Evolutionary conservation across 805 yeast genomes (phyloP).

Genomic region (Ogataea dorogensis): DNA sequence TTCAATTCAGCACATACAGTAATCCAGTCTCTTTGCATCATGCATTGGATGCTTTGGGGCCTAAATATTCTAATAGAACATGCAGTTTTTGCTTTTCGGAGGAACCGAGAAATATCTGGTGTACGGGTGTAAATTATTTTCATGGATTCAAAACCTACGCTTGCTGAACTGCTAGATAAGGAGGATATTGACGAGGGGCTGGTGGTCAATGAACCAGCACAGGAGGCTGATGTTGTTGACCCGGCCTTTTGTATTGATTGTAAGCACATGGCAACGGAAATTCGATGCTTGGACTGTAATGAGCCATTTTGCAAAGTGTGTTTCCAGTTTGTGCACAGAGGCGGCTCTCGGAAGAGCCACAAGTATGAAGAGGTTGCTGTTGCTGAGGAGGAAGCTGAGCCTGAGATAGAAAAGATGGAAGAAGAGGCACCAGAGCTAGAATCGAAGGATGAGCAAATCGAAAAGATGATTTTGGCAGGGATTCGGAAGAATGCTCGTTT

Average conservation of each 20-base stretch:
- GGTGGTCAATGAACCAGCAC: constrained; percentile 17
- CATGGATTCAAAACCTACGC: constrained; percentile 20
- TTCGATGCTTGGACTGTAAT: constrained; percentile 59
- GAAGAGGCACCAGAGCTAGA: constrained; percentile 21
- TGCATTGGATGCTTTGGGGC: too few species aligned
- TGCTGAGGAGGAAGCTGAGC: constrained; percentile 19
- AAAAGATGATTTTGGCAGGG: constrained; percentile 31
- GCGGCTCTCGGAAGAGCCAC: constrained; percentile 59
- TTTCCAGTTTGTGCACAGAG: constrained; percentile 63
- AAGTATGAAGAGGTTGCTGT: constrained; percentile 28
- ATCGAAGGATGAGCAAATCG: constrained; percentile 16
- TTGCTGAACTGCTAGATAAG: constrained; percentile 29
- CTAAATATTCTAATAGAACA: too few species aligned
- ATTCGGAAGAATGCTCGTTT: constrained; percentile 47
- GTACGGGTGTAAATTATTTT: constrained; percentile 10
- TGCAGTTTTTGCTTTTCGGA: too few species aligned
- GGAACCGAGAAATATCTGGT: constrained; percentile 6
- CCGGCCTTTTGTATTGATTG: constrained; percentile 63
- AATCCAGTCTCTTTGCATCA: too few species aligned
- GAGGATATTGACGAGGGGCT: constrained; percentile 13
- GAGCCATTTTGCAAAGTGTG: constrained; percentile 72
- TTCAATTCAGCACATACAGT: too few species aligned
- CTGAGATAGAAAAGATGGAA: constrained; percentile 12
- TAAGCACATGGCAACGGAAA: constrained; percentile 66
- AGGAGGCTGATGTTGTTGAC: constrained; percentile 32